Conservation (phyloP, 768 basidiomycete genomes). For the Amanita fuliginea region DNA sequence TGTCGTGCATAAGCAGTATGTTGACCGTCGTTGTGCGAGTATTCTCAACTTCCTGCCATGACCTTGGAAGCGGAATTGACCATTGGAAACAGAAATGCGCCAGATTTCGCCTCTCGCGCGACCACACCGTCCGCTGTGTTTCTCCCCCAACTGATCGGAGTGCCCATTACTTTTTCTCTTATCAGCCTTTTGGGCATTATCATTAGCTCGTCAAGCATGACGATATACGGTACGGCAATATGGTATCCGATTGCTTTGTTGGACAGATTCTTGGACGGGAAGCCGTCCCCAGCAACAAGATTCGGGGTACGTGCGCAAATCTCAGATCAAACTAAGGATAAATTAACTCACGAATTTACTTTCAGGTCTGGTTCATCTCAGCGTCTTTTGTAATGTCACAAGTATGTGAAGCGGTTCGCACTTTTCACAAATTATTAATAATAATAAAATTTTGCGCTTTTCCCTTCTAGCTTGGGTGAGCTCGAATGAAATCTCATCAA, state of each 20-base stretch:
- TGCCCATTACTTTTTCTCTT: slow-evolving; percentile 63
- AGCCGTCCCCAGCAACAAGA: slow-evolving; percentile 51
- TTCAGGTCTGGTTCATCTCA: slow-evolving; percentile 70
- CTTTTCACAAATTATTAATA: background rate
- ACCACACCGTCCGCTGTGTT: slow-evolving; percentile 45
- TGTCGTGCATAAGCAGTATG: slow-evolving; percentile 75
- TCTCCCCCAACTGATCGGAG: slow-evolving; percentile 55
- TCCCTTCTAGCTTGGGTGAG: slow-evolving; percentile 6
- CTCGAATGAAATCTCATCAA: background rate
- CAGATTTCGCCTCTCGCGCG: slow-evolving; percentile 62
- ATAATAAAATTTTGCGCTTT: no score
- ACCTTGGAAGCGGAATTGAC: background rate
- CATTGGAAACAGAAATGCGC: slow-evolving; percentile 40
- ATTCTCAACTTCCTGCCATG: background rate
- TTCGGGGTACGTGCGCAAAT: slow-evolving; percentile 36
- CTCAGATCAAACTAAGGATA: no score
- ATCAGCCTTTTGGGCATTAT: slow-evolving; percentile 76
- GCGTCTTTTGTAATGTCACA: slow-evolving; percentile 74
- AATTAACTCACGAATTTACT: background rate
- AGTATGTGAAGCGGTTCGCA: slow-evolving; percentile 16
- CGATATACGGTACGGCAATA: slow-evolving; percentile 67
- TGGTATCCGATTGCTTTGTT: slow-evolving; percentile 74
- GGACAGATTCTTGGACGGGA: slow-evolving; percentile 53
- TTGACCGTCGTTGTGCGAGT: slow-evolving; percentile 59
- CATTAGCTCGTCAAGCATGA: slow-evolving; percentile 65